phyloP scores from a whole-genome alignment of 2,329 filamentous ascomycete genomes.

The Lecanosticta acicola region DNA sequence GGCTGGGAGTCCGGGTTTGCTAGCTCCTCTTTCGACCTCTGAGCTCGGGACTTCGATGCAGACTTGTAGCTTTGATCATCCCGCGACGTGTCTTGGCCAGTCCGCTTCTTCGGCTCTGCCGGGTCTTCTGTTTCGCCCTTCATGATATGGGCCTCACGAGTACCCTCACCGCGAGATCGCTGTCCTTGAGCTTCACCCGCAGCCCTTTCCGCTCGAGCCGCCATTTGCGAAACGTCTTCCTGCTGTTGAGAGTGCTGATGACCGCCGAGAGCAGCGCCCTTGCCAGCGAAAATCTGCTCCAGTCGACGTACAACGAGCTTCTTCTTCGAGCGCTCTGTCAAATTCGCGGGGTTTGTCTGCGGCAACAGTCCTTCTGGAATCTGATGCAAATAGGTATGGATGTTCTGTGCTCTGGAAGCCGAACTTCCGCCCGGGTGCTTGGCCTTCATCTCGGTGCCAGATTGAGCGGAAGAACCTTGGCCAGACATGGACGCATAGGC shows the following conservation, averaged over 20 bases:
- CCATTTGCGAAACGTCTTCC: constrained; percentile 53
- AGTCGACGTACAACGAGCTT: constrained; percentile 69
- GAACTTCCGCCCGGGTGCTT: constrained; percentile 23
- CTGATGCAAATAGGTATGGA: constrained; percentile 65
- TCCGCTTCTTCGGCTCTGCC: constrained; percentile 8
- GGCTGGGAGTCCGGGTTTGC: not conserved
- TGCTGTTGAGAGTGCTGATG: constrained; percentile 51
- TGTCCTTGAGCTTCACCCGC: constrained; percentile 39
- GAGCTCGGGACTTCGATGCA: not conserved
- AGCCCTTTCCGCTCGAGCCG: constrained; percentile 42
- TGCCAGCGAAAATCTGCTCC: constrained; percentile 78
- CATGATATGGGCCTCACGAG: constrained; percentile 45
- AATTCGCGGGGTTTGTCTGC: constrained; percentile 44
- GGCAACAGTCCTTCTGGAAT: constrained; percentile 66
- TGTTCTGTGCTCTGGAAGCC: constrained; percentile 49
- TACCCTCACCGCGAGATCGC: constrained; percentile 32
- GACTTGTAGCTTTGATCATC: not conserved
- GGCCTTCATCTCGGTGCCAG: constrained; percentile 29
- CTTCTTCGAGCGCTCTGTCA: constrained; percentile 71
- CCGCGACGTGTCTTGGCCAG: constrained; percentile 3
- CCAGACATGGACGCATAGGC: constrained; percentile 58
- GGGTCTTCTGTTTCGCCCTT: constrained; percentile 21
- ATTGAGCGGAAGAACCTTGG: constrained; percentile 39
- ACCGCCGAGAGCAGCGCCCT: constrained; percentile 41
- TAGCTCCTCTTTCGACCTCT: not conserved